Evolutionary conservation across 2,329 filamentous ascomycete species (phyloP).

Genomic region (Penicillium crustosum): DNA sequence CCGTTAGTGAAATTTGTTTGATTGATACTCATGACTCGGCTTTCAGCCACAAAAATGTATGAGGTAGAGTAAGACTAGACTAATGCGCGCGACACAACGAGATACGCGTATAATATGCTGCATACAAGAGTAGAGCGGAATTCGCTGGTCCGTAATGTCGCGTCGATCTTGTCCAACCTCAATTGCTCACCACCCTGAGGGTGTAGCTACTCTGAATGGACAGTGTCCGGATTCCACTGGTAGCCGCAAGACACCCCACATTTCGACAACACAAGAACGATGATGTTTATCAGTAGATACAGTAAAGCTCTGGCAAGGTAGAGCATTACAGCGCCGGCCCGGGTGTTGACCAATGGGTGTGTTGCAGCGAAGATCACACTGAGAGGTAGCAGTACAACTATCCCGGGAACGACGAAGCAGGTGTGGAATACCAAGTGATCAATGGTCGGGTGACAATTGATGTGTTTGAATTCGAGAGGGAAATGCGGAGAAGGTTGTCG

Average conservation of each 20-base stretch:
- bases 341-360: slow-evolving; percentile 6
- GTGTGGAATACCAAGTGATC: slow-evolving; percentile 18
- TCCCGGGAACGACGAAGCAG: slow-evolving; percentile 16
- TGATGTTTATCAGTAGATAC: neutral
- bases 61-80: neutral
- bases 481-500: slow-evolving; percentile 1
- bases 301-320: slow-evolving; percentile 7
- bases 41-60: neutral
- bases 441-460: neutral
- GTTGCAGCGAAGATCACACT: slow-evolving; percentile 4
- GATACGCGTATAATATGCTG: neutral
- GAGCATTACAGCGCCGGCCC: slow-evolving; percentile 7
- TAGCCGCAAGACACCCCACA: neutral
- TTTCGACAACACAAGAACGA: slow-evolving; percentile 1
- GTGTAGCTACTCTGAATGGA: neutral
- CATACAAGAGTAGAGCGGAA: neutral
- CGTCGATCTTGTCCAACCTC: neutral
- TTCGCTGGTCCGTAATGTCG: neutral
- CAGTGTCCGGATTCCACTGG: neutral
- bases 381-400: slow-evolving; percentile 9
- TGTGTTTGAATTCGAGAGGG: neutral
- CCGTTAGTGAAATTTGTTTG: neutral
- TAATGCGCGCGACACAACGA: neutral
- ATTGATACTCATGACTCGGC: neutral
- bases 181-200: neutral